These are phyloP conservation scores for Chaetomiaceae sp. DNA, from an alignment of 2,329 filamentous ascomycete genomes.

Conservation along the genomic window DNA sequence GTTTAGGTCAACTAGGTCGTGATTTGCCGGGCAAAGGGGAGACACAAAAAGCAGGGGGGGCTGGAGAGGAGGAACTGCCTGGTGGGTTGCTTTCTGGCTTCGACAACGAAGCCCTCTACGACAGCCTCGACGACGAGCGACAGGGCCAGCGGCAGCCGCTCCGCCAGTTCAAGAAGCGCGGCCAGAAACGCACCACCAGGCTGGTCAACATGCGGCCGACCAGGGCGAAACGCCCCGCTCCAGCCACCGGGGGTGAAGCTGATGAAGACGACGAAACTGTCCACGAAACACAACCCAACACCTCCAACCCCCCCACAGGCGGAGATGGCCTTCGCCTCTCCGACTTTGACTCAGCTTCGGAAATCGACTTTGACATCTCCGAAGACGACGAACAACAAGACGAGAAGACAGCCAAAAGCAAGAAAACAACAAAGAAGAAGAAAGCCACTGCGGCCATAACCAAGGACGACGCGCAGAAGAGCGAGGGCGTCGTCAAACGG, in stretches of 20 bases:
- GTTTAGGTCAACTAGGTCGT: constrained; percentile 32
- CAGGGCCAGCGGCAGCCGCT: constrained; percentile 40
- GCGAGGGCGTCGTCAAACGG: constrained; percentile 46
- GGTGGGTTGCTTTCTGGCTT: constrained; percentile 52
- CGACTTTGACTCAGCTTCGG: constrained; percentile 35
- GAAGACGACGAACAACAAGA: constrained; percentile 34
- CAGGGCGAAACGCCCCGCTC: constrained; percentile 43
- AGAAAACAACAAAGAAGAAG: background rate
- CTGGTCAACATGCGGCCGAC: constrained; percentile 60
- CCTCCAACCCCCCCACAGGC: constrained; percentile 22
- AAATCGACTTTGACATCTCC: constrained; percentile 28
- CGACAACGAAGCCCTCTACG: constrained; percentile 57
- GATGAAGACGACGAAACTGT: constrained; percentile 38
- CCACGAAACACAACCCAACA: constrained; percentile 37
- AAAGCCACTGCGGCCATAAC: background rate
- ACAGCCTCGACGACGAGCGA: constrained; percentile 50
- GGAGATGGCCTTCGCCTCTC: constrained; percentile 19
- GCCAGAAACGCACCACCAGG: constrained; percentile 73
- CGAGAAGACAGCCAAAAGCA: constrained; percentile 16
- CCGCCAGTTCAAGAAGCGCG: constrained; percentile 74
- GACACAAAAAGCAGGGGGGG: background rate
- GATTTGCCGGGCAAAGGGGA: background rate
- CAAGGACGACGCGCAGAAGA: constrained; percentile 29
- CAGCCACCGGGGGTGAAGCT: constrained; percentile 29
- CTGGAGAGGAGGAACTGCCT: constrained; percentile 26